Conservation (phyloP, 805 yeast species). For the Danielozyma ontarioensis region DNA sequence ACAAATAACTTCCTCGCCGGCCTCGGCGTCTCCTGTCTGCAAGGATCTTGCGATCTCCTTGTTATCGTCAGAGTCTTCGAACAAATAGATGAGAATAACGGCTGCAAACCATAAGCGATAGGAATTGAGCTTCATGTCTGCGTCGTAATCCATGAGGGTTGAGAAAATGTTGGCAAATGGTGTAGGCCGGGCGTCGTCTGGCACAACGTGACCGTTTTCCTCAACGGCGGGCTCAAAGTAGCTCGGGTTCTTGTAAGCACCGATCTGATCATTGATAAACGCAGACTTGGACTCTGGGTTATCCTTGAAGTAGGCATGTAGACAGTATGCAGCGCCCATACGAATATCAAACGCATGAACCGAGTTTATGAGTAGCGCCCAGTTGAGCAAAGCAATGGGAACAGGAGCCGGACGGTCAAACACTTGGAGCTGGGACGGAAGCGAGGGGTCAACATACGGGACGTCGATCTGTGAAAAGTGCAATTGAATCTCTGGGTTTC, state of each 20-base stretch:
- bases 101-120: slow-evolving; percentile 83
- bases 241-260: slow-evolving; percentile 22
- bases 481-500: slow-evolving; percentile 62
- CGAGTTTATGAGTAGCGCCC: slow-evolving; percentile 77
- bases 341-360: slow-evolving; percentile 82
- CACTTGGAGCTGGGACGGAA: slow-evolving; percentile 39
- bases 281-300: slow-evolving; percentile 57
- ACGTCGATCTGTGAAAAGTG: slow-evolving; percentile 81
- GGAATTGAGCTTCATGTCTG: slow-evolving; percentile 63
- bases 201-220: slow-evolving; percentile 1
- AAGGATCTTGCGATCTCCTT: slow-evolving; percentile 45
- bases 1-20: slow-evolving; percentile 65
- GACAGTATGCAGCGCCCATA: slow-evolving; percentile 59
- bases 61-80: slow-evolving; percentile 50
- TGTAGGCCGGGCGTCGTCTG: slow-evolving; percentile 10
- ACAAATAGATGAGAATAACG: slow-evolving; percentile 55
- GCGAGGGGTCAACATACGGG: slow-evolving; percentile 79
- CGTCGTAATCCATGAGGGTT: slow-evolving; percentile 71
- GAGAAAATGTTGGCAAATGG: slow-evolving; percentile 61
- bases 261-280: slow-evolving; percentile 65
- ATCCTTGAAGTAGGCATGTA: slow-evolving; percentile 63
- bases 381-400: slow-evolving; percentile 65
- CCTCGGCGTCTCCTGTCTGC: slow-evolving; percentile 51
- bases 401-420: slow-evolving; percentile 54
- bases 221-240: no score